Percentiles rank a stretch among this genome's conserved stretches.
phyloP scores from a whole-genome alignment of 106 monocot species.

The Acorus gramineus region DNA sequence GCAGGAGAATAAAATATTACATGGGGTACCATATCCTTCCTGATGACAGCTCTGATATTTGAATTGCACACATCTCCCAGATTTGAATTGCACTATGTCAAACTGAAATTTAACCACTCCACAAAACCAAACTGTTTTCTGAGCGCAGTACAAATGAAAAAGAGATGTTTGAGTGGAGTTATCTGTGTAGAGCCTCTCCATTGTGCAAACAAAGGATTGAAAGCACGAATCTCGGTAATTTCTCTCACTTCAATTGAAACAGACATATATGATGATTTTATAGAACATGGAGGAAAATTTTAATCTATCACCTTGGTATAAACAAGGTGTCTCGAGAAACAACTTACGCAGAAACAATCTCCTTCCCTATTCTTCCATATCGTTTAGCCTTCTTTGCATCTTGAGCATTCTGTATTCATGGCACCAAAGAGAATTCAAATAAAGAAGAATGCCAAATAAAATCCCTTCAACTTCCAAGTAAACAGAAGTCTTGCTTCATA shows the following conservation, averaged over 20 bases:
- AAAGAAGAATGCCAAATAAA: background rate
- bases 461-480: background rate
- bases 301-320: background rate
- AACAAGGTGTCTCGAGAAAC: background rate
- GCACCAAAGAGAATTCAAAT: background rate
- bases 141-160: too few relatives aligned
- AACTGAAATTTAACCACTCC: too few relatives aligned
- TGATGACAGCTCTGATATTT: too few relatives aligned
- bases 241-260: background rate
- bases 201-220: too few relatives aligned
- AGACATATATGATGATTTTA: background rate
- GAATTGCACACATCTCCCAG: too few relatives aligned
- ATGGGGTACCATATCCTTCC: too few relatives aligned
- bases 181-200: too few relatives aligned
- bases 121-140: too few relatives aligned
- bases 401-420: slow-evolving; percentile 57
- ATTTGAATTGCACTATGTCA: too few relatives aligned
- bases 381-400: slow-evolving; percentile 78
- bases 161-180: too few relatives aligned
- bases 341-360: slow-evolving; percentile 73
- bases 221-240: too few relatives aligned
- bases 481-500: background rate
- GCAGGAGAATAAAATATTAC: too few relatives aligned
- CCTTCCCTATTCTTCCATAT: slow-evolving; percentile 66
- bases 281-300: background rate